phyloP scores from a whole-genome alignment of 768 basidiomycete species.

The Botryobasidium botryosum region DNA sequence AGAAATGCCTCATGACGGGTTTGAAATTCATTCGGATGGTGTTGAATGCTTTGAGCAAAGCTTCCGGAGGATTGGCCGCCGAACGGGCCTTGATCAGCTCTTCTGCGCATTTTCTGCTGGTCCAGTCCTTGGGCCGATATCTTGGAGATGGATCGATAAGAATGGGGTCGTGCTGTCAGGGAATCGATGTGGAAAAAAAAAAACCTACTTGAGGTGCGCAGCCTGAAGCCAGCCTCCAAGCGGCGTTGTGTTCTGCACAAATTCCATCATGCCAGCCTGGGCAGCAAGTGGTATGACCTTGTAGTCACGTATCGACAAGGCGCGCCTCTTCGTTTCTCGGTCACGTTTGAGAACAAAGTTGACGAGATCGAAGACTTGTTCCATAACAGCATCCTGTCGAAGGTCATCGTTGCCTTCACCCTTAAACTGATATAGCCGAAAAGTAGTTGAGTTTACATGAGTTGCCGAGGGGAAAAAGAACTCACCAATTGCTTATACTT shows the following conservation, averaged over 20 bases:
- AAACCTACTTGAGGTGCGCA: constrained; percentile 45
- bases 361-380: constrained; percentile 86
- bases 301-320: constrained; percentile 65
- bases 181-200: neutral
- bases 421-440: constrained; percentile 50
- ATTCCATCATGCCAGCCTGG: constrained; percentile 77
- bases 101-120: constrained; percentile 18
- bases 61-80: constrained; percentile 7
- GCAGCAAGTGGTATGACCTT: constrained; percentile 73
- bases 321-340: constrained; percentile 54
- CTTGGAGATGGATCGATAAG: no score
- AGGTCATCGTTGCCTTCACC: constrained; percentile 81
- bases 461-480: constrained; percentile 3
- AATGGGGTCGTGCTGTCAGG: neutral
- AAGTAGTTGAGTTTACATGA: no score
- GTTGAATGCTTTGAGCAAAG: constrained; percentile 19
- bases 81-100: constrained; percentile 21
- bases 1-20: constrained; percentile 90
- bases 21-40: constrained; percentile 32
- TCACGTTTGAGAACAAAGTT: constrained; percentile 62
- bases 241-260: constrained; percentile 62
- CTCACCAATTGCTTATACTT: constrained; percentile 67
- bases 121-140: constrained; percentile 46
- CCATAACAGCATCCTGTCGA: constrained; percentile 97
- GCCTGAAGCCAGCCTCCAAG: constrained; percentile 41